Evolutionary conservation across 2,329 filamentous ascomycete species (phyloP).

Genomic region (Neodidymelliopsis sp.): DNA sequence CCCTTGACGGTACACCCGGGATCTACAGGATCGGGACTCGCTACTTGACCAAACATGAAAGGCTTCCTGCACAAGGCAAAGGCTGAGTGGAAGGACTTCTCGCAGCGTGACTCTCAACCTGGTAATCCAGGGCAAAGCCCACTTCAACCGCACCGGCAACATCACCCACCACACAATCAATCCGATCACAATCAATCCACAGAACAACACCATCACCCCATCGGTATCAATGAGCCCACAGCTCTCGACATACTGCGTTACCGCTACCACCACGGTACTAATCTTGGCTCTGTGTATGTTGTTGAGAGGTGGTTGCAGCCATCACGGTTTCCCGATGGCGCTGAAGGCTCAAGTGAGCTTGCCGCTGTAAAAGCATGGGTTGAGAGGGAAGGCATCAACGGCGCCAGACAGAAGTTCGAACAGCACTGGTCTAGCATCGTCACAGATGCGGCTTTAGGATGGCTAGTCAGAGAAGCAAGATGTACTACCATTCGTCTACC

Average conservation of each 20-base stretch:
- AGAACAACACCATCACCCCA: slow-evolving; percentile 23
- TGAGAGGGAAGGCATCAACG: slow-evolving; percentile 56
- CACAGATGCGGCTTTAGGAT: slow-evolving; percentile 60
- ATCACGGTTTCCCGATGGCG: slow-evolving; percentile 57
- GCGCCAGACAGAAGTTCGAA: slow-evolving; percentile 60
- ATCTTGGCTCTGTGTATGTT: slow-evolving; percentile 67
- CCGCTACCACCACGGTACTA: slow-evolving; percentile 66
- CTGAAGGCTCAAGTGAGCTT: slow-evolving; percentile 58
- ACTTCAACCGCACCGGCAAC: slow-evolving; percentile 2
- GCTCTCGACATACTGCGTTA: slow-evolving; percentile 58
- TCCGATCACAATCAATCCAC: slow-evolving; percentile 1
- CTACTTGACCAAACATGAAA: slow-evolving; percentile 27
- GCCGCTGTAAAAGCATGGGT: slow-evolving; percentile 60
- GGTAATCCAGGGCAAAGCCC: neutral
- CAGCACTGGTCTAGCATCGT: slow-evolving; percentile 61
- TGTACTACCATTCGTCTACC: slow-evolving; percentile 67
- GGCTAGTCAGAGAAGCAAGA: slow-evolving; percentile 60
- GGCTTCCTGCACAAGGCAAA: slow-evolving; percentile 40
- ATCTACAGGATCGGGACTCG: neutral
- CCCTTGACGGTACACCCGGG: neutral
- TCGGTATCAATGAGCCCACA: slow-evolving; percentile 50
- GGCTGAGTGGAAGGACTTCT: slow-evolving; percentile 28
- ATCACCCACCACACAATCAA: neutral
- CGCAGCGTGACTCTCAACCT: slow-evolving; percentile 10
- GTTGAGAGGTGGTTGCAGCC: slow-evolving; percentile 65